Base-by-base conservation (phyloP, 1,139 yeast species). In the Suhomyces yuchorum region DNA sequence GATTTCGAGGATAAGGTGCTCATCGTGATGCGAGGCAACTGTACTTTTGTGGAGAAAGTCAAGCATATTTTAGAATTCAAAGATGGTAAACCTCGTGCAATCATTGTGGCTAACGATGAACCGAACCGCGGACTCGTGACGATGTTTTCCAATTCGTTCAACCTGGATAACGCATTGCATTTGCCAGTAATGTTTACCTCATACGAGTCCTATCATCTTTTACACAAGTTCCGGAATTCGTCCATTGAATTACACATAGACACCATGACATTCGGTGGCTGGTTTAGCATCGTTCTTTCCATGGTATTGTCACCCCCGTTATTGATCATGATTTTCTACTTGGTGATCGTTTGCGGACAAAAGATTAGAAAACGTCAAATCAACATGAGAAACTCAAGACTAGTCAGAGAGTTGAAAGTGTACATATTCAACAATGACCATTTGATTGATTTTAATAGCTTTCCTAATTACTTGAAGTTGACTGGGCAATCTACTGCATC, bases 251-350 rank as follows among this genome's bases (percentile, higher is more conserved):
- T 71, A 19, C 49, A 52, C 1, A 52, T 75, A 11, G 52, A 59
- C 8, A 74, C 80, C 0, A 72, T 74, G 1, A 57, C 72, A 2
- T 55, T 74, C 24, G 78, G 77, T 14, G 67, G 68, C 48, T 74
- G 78, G 76, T 50, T 72, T 46, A 72, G 68, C 52, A 56, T 75
- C 19, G 51, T 74, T 17, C 51, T 73, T 14, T 73, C 77, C 40
- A 70, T 75, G 73, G 63, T 74, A 12, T 58, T 75, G 14, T 73
- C 78, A 14, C 80, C 80, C 1, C 80, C 80, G 0, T 56, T 75
- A 19, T 54, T 75, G 44, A 72, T 75, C 23, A 56, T 75, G 12
- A 40, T 70, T 14, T 68, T 72, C 51, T 75, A 74, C 52, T 55
- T 67, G 15, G 44, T 65, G 14, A 64, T 75, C 18, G 61, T 71